phyloP scores from a whole-genome alignment of 495 filamentous ascomycete species.

The Aspergillus homomorphus region DNA sequence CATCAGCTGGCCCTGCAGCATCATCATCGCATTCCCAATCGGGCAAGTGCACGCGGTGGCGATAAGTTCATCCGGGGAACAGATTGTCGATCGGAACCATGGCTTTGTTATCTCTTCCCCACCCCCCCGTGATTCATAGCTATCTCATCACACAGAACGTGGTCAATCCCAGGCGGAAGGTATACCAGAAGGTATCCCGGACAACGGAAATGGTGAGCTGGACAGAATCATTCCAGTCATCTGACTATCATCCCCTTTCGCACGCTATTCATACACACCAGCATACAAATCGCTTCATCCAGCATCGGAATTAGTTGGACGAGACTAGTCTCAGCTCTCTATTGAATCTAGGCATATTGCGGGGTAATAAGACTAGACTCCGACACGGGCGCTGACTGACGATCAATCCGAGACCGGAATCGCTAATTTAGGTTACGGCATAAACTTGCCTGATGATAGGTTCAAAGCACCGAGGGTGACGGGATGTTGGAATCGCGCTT shows the following conservation, averaged over 20 bases:
- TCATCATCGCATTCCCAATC: not conserved
- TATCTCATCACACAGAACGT: not conserved
- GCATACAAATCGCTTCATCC: too few species aligned
- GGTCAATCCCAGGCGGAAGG: too few species aligned
- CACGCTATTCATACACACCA: too few species aligned
- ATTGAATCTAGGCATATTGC: too few species aligned
- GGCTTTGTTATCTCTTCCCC: not conserved
- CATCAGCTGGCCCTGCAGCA: not conserved
- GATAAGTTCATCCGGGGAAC: slow-evolving; percentile 2
- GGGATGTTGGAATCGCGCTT: too few species aligned
- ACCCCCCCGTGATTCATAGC: not conserved
- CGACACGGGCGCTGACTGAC: not conserved
- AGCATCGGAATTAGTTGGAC: too few species aligned
- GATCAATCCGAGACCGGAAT: not conserved
- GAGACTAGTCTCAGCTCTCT: not conserved
- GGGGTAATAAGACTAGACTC: not conserved
- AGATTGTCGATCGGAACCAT: slow-evolving; percentile 5
- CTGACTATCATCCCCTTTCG: too few species aligned
- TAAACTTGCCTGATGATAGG: not conserved
- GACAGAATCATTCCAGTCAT: too few species aligned
- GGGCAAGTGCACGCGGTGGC: slow-evolving; percentile 1
- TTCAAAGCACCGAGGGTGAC: not conserved
- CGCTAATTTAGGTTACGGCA: not conserved
- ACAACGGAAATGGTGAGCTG: too few species aligned
- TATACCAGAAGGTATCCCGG: too few species aligned